phyloP scores from a whole-genome alignment of 192 early-diverging fungal species.

The Podochytrium sp. region DNA sequence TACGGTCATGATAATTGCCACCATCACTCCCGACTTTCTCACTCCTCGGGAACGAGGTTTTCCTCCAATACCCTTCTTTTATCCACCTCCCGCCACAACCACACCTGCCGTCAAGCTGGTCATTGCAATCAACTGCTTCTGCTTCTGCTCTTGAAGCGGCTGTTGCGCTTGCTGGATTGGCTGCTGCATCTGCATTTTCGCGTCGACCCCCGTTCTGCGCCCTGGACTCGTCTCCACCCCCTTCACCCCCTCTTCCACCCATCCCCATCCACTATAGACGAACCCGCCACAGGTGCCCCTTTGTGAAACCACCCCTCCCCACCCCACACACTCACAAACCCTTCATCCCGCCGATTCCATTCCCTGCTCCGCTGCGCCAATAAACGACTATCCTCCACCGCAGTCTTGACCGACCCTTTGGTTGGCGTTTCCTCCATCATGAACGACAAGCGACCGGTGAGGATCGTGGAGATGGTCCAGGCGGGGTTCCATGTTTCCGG shows the following conservation, averaged over 20 bases:
- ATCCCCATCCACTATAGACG: not conserved
- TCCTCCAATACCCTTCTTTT: no score
- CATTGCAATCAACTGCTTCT: no score
- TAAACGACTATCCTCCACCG: slow-evolving; percentile 74
- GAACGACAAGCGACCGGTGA: slow-evolving; percentile 93
- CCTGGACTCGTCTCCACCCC: not conserved
- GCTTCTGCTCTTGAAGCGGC: not conserved
- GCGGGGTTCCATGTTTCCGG: slow-evolving; percentile 89
- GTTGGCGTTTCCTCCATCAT: slow-evolving; percentile 92
- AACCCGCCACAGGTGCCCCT: not conserved
- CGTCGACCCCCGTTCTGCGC: not conserved
- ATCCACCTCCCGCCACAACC: no score
- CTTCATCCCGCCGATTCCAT: slow-evolving; percentile 75
- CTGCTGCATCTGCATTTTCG: not conserved
- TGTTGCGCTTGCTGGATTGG: not conserved
- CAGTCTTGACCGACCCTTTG: slow-evolving; percentile 88
- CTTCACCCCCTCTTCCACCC: not conserved
- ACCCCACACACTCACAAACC: slow-evolving; percentile 57
- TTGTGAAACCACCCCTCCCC: not conserved
- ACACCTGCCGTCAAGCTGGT: no score
- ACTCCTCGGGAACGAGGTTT: no score
- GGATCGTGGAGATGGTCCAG: slow-evolving; percentile 95
- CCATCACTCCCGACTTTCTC: no score
- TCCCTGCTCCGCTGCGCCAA: slow-evolving; percentile 78
- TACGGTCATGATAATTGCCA: no score